These are phyloP conservation scores for Stenogyne calaminthoides DNA, from an alignment of 305 asterid species.

Conservation along the genomic window DNA sequence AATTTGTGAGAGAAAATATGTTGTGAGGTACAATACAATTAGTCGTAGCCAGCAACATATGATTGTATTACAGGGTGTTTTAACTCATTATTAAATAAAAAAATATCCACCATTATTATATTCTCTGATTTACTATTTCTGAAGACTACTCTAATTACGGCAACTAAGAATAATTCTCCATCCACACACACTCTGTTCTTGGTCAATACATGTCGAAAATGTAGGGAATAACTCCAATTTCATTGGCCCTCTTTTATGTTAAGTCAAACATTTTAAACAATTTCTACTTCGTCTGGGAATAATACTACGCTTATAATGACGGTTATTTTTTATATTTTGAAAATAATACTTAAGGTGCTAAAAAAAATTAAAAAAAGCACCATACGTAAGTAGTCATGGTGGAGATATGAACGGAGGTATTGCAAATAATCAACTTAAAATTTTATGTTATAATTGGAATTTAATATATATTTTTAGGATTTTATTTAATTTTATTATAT, in stretches of 20 bases:
- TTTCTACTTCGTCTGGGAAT: neutral
- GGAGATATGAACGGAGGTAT: no score
- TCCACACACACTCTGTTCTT: neutral
- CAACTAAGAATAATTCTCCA: neutral
- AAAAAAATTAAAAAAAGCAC: no score
- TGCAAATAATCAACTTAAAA: no score
- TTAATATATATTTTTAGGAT: no score
- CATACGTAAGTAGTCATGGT: neutral
- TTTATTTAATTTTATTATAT: no score
- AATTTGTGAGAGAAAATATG: neutral
- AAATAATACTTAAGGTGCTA: no score
- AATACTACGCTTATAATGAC: neutral
- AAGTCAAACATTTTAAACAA: neutral
- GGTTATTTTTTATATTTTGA: neutral
- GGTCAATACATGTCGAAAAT: neutral
- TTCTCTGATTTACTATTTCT: neutral
- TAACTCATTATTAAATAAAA: neutral
- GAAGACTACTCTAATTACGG: neutral
- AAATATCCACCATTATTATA: conserved; percentile 20
- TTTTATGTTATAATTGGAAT: no score
- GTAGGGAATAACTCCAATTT: neutral
- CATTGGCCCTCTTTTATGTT: neutral
- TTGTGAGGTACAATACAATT: no score
- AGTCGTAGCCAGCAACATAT: conserved; percentile 33
- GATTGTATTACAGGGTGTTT: conserved; percentile 35